Evolutionary conservation across 2,329 filamentous ascomycete genomes (phyloP), one percentile per base, ranked within the genome.

Genomic region (Pyrenochaeta sp.): DNA sequence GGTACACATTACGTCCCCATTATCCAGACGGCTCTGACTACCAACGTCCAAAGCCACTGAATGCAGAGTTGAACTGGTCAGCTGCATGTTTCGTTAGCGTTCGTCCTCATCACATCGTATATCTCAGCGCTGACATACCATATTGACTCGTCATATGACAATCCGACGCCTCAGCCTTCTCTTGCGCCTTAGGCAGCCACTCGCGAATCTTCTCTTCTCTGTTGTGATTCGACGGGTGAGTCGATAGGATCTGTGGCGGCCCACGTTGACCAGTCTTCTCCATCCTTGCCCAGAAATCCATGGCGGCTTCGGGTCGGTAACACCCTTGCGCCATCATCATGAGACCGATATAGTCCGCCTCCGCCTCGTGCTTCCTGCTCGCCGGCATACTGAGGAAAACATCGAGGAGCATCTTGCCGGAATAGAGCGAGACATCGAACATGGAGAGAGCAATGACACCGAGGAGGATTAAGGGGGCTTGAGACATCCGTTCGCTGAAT

Each of bases 251-350:
- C 76, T 93, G 88, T 0, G 90, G 90, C 34, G 86, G 82, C 54
- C 85, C 82, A 5, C 71, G 68, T 45, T 83, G 76, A 27, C 81
- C 80, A 12, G 78, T 72, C 39, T 74, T 72, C 61, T 90, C 86
- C 88, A 92, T 91, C 49, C 88, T 78, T 25, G 73, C 68, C 84
- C 84, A 86, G 58, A 93, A 86, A 0, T 80, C 81, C 43, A 90
- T 80, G 0, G 91, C 90, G 59, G 87, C 86, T 12, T 83, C 78
- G 0, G 91, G 91, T 60, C 92, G 83, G 72, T 90, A 93, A 78
- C 91, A 93, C 27, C 88, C 89, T 78, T 91, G 86, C 0, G 90
- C 87, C 90, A 93, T 93, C 84, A 93, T 90, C 84, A 93, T 87
- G 34, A 93, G 77, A 0, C 91, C 91, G 47, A 93, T 92, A 68